Conservation (phyloP, 352 stramenopile genomes). For the Phytophthora niederhauseri region DNA sequence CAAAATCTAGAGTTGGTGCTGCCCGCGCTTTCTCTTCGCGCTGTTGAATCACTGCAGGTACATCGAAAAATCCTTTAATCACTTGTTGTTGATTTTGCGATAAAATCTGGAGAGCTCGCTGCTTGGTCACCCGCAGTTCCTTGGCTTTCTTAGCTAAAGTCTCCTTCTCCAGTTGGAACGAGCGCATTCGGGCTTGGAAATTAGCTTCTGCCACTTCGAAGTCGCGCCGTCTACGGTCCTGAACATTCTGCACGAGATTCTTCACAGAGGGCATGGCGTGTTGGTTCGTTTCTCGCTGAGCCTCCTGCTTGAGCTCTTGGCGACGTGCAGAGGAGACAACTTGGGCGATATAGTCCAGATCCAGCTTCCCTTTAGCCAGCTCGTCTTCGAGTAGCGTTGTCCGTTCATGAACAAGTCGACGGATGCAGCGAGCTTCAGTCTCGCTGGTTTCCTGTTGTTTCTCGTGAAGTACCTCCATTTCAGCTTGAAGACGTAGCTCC, state of each 20-base stretch:
- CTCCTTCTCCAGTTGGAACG: slow-evolving; percentile 51
- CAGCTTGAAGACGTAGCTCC: slow-evolving; percentile 49
- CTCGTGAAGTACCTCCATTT: slow-evolving; percentile 58
- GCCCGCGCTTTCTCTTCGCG: neutral
- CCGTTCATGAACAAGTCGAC: slow-evolving; percentile 52
- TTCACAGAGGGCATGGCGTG: slow-evolving; percentile 19
- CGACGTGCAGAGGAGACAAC: slow-evolving; percentile 33
- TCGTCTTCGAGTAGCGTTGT: slow-evolving; percentile 54
- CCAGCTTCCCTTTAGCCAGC: slow-evolving; percentile 47
- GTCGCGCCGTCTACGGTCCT: slow-evolving; percentile 37
- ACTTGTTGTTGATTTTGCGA: slow-evolving; percentile 63
- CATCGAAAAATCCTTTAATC: slow-evolving; percentile 54
- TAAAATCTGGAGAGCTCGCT: slow-evolving; percentile 59
- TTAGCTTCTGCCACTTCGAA: slow-evolving; percentile 40
- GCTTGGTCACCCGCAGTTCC: slow-evolving; percentile 43
- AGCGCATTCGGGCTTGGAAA: slow-evolving; percentile 42
- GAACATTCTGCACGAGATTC: slow-evolving; percentile 40
- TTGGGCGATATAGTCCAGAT: slow-evolving; percentile 55
- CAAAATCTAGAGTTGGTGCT: slow-evolving; percentile 39
- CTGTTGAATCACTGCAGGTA: slow-evolving; percentile 1
- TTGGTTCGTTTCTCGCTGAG: slow-evolving; percentile 10
- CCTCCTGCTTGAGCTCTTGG: slow-evolving; percentile 14
- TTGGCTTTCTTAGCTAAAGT: slow-evolving; percentile 36
- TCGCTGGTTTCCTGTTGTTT: slow-evolving; percentile 41
- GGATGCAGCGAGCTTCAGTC: slow-evolving; percentile 45